phyloP scores from a whole-genome alignment of 768 basidiomycete species.

The Amanita inopinata region DNA sequence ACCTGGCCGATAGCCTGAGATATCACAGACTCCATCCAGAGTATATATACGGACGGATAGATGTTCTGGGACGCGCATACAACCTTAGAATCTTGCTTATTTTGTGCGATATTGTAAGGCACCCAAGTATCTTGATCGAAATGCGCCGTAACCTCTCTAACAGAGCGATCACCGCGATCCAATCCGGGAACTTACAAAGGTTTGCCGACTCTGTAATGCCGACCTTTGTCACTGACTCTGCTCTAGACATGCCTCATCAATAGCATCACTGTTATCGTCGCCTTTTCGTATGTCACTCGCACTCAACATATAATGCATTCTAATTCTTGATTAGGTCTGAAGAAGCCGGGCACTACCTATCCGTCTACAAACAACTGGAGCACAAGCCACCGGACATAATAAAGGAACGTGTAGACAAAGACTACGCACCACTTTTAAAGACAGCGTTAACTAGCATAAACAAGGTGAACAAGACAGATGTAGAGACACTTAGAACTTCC shows the following conservation, averaged over 20 bases:
- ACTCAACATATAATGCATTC: slow-evolving; percentile 6
- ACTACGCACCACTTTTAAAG: slow-evolving; percentile 74
- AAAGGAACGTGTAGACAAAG: slow-evolving; percentile 89
- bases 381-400: slow-evolving; percentile 89
- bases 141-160: not conserved
- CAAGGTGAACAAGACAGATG: slow-evolving; percentile 97
- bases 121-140: not conserved
- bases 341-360: slow-evolving; percentile 87
- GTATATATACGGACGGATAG: slow-evolving; percentile 88
- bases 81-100: slow-evolving; percentile 80
- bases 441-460: slow-evolving; percentile 79
- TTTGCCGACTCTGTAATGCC: slow-evolving; percentile 14
- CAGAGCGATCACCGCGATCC: slow-evolving; percentile 87
- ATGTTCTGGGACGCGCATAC: slow-evolving; percentile 74
- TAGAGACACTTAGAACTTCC: slow-evolving; percentile 83
- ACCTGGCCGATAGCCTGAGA: slow-evolving; percentile 47
- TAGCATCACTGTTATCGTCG: slow-evolving; percentile 84
- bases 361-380: slow-evolving; percentile 89
- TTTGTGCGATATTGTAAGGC: slow-evolving; percentile 82
- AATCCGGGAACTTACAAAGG: slow-evolving; percentile 90
- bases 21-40: slow-evolving; percentile 98
- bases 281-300: slow-evolving; percentile 63
- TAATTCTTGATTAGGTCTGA: slow-evolving; percentile 46
- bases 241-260: slow-evolving; percentile 77
- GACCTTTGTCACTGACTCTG: slow-evolving; percentile 5